Base-by-base conservation (phyloP, 768 basidiomycete genomes). In the Rhodosporidiobolus sp. region DNA sequence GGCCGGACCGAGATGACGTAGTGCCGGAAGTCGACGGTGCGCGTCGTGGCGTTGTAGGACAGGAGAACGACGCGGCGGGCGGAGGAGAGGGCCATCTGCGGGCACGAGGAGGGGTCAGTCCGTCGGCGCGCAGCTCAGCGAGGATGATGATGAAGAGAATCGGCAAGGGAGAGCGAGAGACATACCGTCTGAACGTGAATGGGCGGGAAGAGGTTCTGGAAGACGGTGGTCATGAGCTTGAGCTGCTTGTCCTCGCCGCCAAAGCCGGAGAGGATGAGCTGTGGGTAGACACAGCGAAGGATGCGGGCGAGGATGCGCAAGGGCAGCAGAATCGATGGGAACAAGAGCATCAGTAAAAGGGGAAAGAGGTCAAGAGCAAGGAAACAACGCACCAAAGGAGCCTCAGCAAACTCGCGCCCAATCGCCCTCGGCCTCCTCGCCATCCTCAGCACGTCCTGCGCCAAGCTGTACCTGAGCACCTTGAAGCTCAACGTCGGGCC, bases 401-500 rank as follows among this genome's bases (percentile, higher is more conserved):
- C 89, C 69, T 89, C 92, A 50, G 94, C 87, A 81, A 94, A 97
- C 81, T 94, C 93, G 80, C 91, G 89, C 30, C 92, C 91, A 54
- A 90, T 87, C 75, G 89, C 88, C 75, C 87, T 86, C 10, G 90
- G 86, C 73, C 87, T 84, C 76, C 86, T 84, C 10, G 88, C 86
- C 26, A 86, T 85, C 63, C 86, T 87, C 64, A 89, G 79, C 58
- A 95, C 82, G 78, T 95, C 92, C 79, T 89, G 93, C 85, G 90
- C 88, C 65, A 98, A 82, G 78, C 91, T 92, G 81, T 99, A 99
- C 78, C 94, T 82, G 81, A 97, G 90, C 5, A 99, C 84, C 34
- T 95, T 84, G 82, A 98, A 98, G 78, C 88, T 94, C 65, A 98
- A 87, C 4, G 93, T 96, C 26, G 96, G 96, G 0, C 96, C 96